Percentiles rank a stretch among this genome's conserved stretches.
phyloP scores from a whole-genome alignment of 2,329 filamentous ascomycete species.

The Aspergillus caelatus region DNA sequence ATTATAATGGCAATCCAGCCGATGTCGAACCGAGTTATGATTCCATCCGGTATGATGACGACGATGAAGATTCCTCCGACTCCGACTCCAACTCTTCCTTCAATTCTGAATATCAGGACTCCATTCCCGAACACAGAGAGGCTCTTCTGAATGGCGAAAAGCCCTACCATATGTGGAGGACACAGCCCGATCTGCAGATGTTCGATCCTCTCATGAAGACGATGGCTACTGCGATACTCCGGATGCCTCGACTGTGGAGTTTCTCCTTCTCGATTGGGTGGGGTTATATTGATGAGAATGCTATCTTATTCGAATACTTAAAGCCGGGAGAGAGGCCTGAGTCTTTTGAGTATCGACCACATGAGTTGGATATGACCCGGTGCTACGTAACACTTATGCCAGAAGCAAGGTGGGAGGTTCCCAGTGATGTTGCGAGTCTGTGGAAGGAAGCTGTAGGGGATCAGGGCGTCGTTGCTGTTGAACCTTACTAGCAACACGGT shows the following conservation, averaged over 20 bases:
- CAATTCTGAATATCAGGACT: not conserved
- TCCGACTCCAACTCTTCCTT: slow-evolving; percentile 5
- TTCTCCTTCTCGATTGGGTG: not conserved
- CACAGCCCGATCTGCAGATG: not conserved
- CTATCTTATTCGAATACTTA: not conserved
- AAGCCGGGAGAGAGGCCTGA: not conserved
- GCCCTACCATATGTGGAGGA: slow-evolving; percentile 5
- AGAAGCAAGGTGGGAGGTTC: not conserved
- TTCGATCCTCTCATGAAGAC: slow-evolving; percentile 3
- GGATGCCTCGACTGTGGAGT: not conserved
- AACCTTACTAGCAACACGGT: not conserved
- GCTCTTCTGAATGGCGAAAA: not conserved
- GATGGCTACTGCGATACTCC: not conserved
- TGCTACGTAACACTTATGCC: not conserved
- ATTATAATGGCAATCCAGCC: slow-evolving; percentile 4
- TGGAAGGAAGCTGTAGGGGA: not conserved
- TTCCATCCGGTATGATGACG: no score
- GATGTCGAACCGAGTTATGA: not conserved
- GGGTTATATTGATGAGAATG: not conserved
- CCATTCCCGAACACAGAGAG: not conserved
- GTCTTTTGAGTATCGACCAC: not conserved
- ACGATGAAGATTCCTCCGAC: not conserved
- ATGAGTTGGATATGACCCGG: not conserved
- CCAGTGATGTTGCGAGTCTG: not conserved
- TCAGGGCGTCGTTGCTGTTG: not conserved